A percentile compares a stretch with the other conserved stretches of the same genome.
Conservation (phyloP, 495 filamentous ascomycete species). For the Glutinoglossum americanum region DNA sequence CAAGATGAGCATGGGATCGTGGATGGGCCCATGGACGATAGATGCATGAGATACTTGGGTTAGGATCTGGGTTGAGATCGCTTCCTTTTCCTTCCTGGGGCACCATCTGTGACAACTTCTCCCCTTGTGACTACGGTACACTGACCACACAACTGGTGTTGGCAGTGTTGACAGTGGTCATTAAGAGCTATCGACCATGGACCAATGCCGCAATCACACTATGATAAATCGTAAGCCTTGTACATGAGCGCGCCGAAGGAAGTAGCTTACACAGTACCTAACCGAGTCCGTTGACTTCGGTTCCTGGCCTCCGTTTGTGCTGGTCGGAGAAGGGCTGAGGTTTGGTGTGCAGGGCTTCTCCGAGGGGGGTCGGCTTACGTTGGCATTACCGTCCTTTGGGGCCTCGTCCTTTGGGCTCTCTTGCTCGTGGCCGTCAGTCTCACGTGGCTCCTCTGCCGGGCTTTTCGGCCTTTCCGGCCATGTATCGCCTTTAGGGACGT, state of each 20-base stretch:
- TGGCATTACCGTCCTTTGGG: neutral
- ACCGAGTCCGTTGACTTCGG: neutral
- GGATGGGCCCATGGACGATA: neutral
- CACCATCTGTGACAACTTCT: neutral
- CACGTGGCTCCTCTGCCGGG: neutral
- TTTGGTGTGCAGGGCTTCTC: neutral
- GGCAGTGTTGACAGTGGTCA: neutral
- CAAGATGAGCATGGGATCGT: neutral
- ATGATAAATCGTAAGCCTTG: neutral
- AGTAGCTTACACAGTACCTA: neutral
- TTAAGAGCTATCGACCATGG: neutral
- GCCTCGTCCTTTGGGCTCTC: neutral
- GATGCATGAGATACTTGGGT: too few species aligned
- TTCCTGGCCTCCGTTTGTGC: neutral
- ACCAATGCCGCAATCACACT: neutral
- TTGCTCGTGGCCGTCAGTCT: neutral
- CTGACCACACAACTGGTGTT: neutral
- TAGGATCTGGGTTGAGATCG: neutral
- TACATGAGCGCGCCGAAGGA: neutral
- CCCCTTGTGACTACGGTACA: neutral
- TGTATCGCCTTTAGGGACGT: constrained; percentile 6
- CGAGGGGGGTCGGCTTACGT: neutral
- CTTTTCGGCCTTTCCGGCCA: neutral
- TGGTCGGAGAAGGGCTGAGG: neutral
- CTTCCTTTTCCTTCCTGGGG: neutral